Base-by-base conservation (phyloP, 1,284 basidiomycete species). In the Naganishia sp. region DNA sequence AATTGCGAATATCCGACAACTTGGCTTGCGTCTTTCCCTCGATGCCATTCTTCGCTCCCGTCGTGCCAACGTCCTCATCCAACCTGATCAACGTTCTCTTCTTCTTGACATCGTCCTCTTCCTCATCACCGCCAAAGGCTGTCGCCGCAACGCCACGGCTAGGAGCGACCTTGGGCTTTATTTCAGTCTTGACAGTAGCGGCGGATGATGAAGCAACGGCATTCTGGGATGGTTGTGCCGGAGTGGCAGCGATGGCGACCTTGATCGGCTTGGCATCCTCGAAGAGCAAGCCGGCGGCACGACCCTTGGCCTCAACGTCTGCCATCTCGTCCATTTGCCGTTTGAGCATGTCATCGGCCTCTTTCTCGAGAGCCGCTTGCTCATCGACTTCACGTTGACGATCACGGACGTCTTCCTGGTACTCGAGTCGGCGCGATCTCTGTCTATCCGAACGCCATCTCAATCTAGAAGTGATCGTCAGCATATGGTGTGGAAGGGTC, bases 251-350 rank as follows among this genome's bases (percentile, higher is more conserved):
- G 23, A 94, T 88, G 69, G 87, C 89, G 53, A 94, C 83, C 73
- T 88, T 87, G 71, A 94, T 88, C 6, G 91, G 91, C 10, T 90
- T 90, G 28, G 90, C 90, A 70, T 94, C 92, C 70, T 94, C 92
- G 25, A 93, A 84, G n/a, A 94, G 80, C 77, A 94, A 84, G 32
- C 92, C 92, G 13, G 89, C 89, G 72, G 90, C 90, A 66, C 90
- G 87, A 73, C 94, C 90, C 74, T 92, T 88, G 54, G 90, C 89
- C 23, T 90, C 90, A 32, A 94, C 80, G 0, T 89, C 87, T 68
- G 90, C 89, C 85, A 94, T 87, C 76, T 94, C 92, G 69, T 90
- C 90, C 89, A 93, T 92, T 75, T 94, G 92, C 63, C 86, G 83
- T 46, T 90, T 89, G 61, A 94, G 82, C 83, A 94, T 93, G 68